Evolutionary conservation across 1,284 basidiomycete genomes (phyloP).

Genomic region (Somion occarium): DNA sequence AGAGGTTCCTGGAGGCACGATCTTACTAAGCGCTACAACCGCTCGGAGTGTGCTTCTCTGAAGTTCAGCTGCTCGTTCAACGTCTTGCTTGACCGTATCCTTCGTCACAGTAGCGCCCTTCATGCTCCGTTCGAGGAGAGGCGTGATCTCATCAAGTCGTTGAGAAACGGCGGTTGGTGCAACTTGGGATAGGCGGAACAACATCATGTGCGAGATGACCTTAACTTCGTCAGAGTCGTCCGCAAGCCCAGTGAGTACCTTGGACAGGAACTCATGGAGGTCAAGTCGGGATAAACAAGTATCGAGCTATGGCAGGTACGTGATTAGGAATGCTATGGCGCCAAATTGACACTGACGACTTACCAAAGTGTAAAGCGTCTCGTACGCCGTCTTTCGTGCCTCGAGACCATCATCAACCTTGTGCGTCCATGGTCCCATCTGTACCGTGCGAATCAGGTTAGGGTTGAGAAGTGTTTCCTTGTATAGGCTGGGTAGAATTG

Average conservation of each 20-base stretch:
- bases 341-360: slow-evolving; percentile 22
- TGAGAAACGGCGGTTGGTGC: slow-evolving; percentile 80
- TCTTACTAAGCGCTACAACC: slow-evolving; percentile 79
- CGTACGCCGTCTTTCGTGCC: slow-evolving; percentile 93
- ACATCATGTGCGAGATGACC: slow-evolving; percentile 92
- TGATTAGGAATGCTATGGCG: slow-evolving; percentile 5
- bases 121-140: slow-evolving; percentile 82
- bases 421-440: slow-evolving; percentile 99
- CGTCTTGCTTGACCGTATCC: slow-evolving; percentile 95
- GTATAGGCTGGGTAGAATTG: slow-evolving; percentile 82
- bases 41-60: slow-evolving; percentile 86
- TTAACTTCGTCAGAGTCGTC: slow-evolving; percentile 97
- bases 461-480: slow-evolving; percentile 79
- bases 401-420: slow-evolving; percentile 93
- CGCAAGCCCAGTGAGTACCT: slow-evolving; percentile 78
- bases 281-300: slow-evolving; percentile 86
- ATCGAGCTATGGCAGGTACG: slow-evolving; percentile 56
- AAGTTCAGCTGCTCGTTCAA: slow-evolving; percentile 90
- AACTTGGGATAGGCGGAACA: slow-evolving; percentile 85
- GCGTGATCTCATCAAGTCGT: slow-evolving; percentile 83
- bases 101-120: slow-evolving; percentile 88
- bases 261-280: slow-evolving; percentile 77
- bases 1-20: slow-evolving; percentile 53
- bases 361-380: slow-evolving; percentile 94
- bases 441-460: slow-evolving; percentile 85